Conservation (phyloP, 345 rosid species). For the Eucalyptus melliodora region DNA sequence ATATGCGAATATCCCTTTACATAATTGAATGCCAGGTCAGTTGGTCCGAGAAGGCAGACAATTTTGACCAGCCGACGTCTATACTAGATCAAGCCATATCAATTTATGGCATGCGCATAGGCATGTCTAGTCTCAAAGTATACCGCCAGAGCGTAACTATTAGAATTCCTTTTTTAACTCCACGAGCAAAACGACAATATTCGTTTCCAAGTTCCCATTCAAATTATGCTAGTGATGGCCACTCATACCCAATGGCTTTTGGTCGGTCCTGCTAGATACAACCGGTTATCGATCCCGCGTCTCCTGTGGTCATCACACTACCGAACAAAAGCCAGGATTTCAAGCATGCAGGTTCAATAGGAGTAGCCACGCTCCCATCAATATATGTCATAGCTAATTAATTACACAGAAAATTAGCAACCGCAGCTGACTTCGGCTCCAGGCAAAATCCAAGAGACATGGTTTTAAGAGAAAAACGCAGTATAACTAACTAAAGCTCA, state of each 20-base stretch:
- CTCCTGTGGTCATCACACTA: not conserved
- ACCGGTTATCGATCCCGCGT: not conserved
- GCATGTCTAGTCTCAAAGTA: not conserved
- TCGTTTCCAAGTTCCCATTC: not conserved
- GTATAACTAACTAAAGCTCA: not conserved
- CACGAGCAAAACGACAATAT: not conserved
- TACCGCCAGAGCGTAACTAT: not conserved
- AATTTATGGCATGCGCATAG: not conserved
- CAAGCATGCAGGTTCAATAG: not conserved
- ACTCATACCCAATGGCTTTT: not conserved
- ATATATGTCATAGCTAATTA: not conserved
- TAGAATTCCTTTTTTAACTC: not conserved
- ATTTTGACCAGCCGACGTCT: not conserved
- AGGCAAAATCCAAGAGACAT: not conserved
- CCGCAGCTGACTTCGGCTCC: not conserved
- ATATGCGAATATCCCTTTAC: not conserved
- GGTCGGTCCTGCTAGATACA: not conserved
- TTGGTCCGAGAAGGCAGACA: not conserved
- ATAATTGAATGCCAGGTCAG: not conserved
- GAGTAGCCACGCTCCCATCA: not conserved
- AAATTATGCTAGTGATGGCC: not conserved
- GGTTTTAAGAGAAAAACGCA: not conserved
- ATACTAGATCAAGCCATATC: not conserved
- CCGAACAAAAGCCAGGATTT: not conserved
- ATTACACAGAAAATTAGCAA: not conserved